Base-by-base conservation (phyloP, 805 yeast species). In the Brettanomyces nanus region DNA sequence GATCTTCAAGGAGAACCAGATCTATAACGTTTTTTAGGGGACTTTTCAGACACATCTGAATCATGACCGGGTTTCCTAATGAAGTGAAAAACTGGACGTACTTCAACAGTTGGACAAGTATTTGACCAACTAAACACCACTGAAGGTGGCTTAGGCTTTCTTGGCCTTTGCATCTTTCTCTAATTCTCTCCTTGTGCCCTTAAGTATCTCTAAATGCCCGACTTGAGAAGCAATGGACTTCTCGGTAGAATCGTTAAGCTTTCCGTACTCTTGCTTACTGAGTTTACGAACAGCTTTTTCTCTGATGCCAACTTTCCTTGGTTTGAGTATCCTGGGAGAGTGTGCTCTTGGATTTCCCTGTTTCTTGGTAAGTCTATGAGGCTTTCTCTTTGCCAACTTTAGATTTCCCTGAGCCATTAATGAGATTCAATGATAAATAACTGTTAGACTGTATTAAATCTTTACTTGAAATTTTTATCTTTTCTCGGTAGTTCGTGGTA, bases 141-240 rank as follows among this genome's bases (percentile, higher is more conserved):
- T 3, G 17, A 10, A 7, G 21, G 13, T n/a, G 26, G 13, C 7
- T 19, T 13, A 4, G 33, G 19, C 10, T 14, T 79, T 57, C 80
- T 92, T 22, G 81, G 40, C 22, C 22, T 19, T 23, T 13, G 27
- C 73, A 14, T 59, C 65, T 55, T 73, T 83, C 55, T 85, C 95
- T 14, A 85, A 42, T 50, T 83, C 76, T 63, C 94, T 76, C 66
- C 97, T 77, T 6, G 92, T 79, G 13, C 98, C 98, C 59, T 85
- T 87, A 46, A 90, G 65, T 28, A 90, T 58, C 63, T 90, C 98
- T 51, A 90, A 69, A 59, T 90, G 97, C 19, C 98, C 98, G 6
- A 90, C 97, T 57, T 90, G 73, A 40, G 94, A 71, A 2, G 97
- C 80, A 48, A 90, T 76, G 40, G 86, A 68, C 62, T 77, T 86